Conservation (phyloP, 208 protist species). For the Blechomonas ayalai region DNA sequence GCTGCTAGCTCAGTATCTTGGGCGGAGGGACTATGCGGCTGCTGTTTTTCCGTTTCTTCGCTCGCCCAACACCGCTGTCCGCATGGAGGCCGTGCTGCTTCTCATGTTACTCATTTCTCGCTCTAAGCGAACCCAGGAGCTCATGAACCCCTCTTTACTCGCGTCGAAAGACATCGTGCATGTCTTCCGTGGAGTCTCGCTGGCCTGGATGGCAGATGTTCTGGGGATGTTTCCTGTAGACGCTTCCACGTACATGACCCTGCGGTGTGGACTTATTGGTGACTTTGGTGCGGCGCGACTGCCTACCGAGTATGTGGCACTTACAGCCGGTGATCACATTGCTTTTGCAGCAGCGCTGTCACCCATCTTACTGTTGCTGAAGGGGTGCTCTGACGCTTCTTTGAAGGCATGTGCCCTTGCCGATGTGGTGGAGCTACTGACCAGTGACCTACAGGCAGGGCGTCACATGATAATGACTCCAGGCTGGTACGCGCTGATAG, state of each 20-base stretch:
- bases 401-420: conserved; percentile 38
- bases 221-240: conserved; percentile 21
- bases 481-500: conserved; percentile 62
- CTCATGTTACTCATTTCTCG: conserved; percentile 55
- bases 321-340: conserved; percentile 23
- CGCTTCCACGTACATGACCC: conserved; percentile 38
- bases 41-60: conserved; percentile 59
- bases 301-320: conserved; percentile 17
- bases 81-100: conserved; percentile 58
- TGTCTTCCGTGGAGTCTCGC: conserved; percentile 46
- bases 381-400: conserved; percentile 19
- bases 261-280: conserved; percentile 62
- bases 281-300: conserved; percentile 35
- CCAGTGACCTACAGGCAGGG: conserved; percentile 51
- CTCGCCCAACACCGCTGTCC: conserved; percentile 16
- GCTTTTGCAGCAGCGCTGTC: conserved; percentile 39
- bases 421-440: conserved; percentile 48
- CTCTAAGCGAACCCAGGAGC: conserved; percentile 65
- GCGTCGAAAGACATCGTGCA: conserved; percentile 46
- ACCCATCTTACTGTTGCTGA: conserved; percentile 53
- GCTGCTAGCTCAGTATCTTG: conserved; percentile 48
- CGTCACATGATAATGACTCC: conserved; percentile 40
- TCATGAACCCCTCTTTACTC: conserved; percentile 63
- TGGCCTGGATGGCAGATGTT: conserved; percentile 61
- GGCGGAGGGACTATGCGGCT: conserved; percentile 42